A percentile compares a stretch with the other conserved stretches of the same genome.
These are phyloP conservation scores for Cyclostephanos tholiformis DNA, from an alignment of 108 stramenopile species.

Conservation along the genomic window DNA sequence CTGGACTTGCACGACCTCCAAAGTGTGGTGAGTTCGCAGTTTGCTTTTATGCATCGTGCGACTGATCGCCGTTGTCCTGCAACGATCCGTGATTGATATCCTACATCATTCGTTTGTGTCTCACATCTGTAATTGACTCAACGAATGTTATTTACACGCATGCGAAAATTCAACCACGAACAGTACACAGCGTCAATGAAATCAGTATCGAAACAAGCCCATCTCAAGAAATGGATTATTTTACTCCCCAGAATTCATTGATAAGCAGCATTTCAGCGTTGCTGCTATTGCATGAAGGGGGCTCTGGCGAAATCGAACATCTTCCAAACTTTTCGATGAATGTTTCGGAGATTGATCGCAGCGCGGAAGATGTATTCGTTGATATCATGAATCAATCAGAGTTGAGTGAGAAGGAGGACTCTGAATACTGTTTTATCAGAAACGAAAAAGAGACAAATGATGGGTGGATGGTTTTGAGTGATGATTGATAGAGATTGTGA, in stretches of 20 bases:
- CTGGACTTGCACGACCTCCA: neutral
- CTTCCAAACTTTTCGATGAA: neutral
- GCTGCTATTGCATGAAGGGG: conserved; percentile 11
- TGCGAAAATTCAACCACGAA: neutral
- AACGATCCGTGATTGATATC: neutral
- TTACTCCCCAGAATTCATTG: conserved; percentile 11
- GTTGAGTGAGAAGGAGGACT: conserved; percentile 6
- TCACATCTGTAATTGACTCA: neutral
- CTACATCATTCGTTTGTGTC: too few relatives aligned
- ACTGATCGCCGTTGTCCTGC: neutral
- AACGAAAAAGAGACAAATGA: conserved; percentile 28
- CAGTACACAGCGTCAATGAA: neutral
- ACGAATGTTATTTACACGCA: too few relatives aligned
- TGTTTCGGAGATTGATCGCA: neutral
- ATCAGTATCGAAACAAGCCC: neutral
- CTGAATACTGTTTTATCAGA: conserved; percentile 22
- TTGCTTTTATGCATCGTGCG: neutral
- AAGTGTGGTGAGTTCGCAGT: neutral
- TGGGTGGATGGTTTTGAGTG: conserved; percentile 36
- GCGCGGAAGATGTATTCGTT: neutral
- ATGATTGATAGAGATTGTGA: conserved; percentile 15
- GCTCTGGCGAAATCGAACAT: neutral
- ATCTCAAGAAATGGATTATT: conserved; percentile 11
- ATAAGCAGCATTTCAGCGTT: conserved; percentile 27
- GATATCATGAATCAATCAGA: neutral